A percentile compares a stretch with the other conserved stretches of the same genome.
phyloP scores from a whole-genome alignment of 768 basidiomycete genomes.

The Galerina sulciceps region DNA sequence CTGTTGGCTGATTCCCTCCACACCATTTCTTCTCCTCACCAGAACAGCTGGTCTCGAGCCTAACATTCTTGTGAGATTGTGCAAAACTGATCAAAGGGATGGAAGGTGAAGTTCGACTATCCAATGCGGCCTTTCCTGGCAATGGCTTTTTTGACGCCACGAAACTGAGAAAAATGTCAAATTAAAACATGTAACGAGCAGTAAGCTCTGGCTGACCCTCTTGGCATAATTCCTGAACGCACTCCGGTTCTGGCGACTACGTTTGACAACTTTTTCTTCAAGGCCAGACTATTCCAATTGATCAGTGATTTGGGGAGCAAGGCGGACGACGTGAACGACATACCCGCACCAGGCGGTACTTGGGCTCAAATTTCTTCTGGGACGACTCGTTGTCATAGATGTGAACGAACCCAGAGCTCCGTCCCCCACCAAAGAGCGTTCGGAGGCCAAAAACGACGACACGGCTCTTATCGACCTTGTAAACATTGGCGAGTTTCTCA shows the following conservation, averaged over 20 bases:
- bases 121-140: too few relatives aligned
- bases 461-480: slow-evolving; percentile 91
- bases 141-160: slow-evolving; percentile 91
- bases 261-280: slow-evolving; percentile 77
- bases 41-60: too few relatives aligned
- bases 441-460: slow-evolving; percentile 94
- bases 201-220: slow-evolving; percentile 63
- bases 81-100: too few relatives aligned
- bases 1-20: too few relatives aligned
- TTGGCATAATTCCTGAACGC: slow-evolving; percentile 99
- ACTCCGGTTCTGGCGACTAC: slow-evolving; percentile 97
- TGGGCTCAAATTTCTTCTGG: slow-evolving; percentile 98
- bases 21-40: too few relatives aligned
- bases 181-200: neutral
- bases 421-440: slow-evolving; percentile 98
- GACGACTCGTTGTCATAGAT: slow-evolving; percentile 96
- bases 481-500: slow-evolving; percentile 89
- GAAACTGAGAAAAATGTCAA: slow-evolving; percentile 58
- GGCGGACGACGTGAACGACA: slow-evolving; percentile 28
- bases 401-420: slow-evolving; percentile 95
- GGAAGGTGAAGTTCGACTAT: too few relatives aligned
- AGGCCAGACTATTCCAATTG: slow-evolving; percentile 61
- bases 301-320: slow-evolving; percentile 1
- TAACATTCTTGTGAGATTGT: too few relatives aligned
- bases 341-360: slow-evolving; percentile 92